Base-by-base conservation (phyloP, 2,329 filamentous ascomycete species). In the Pseudogymnoascus sp. region DNA sequence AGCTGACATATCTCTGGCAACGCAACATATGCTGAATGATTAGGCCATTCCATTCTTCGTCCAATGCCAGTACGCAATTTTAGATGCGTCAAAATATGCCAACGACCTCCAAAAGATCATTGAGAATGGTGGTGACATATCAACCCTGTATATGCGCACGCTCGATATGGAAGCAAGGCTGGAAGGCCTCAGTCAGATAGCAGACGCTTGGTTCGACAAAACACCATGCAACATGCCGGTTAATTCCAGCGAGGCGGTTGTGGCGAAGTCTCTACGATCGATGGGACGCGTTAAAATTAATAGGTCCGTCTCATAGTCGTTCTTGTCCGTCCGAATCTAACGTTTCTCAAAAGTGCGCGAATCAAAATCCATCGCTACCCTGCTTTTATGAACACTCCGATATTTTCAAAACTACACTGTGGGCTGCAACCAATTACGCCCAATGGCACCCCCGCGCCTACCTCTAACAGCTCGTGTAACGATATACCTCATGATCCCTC, bases 281-380 rank as follows among this genome's bases (percentile, higher is more conserved):
- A 81, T 82, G 71, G 75, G 79, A 8, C 75, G 75, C 11, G 81
- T 82, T 63, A 82, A 82, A 66, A 66, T 82, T 16, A 81, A 82
- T 68, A 81, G 78, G 78, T 76, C 68, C 56, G 68, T 61, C 1
- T 61, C 38, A 24, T 33, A 31, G 10, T 16, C 19, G 12, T 35
- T 22, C 56, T 31, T 35, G 6, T 62, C 12, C 22, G 12, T 61
- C 6, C n/a, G 16, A 28, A 16, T 60, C 10, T 24, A 7, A 19
- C 35, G 37, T 64, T 28, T 59, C 26, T 43, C 24, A 37, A 35
- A 24, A 82, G 80, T 69, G 79, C 80, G 10, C 73, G 79, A 12
- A 81, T 82, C 66, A 82, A 82, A 66, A 68, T 82, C 2, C 80
- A 83, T 65, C 77, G 81, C 1, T 82, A 81, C 68, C 78, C 76